Base-by-base conservation (phyloP, 1,284 basidiomycete species). In the Testicularia cyperi region DNA sequence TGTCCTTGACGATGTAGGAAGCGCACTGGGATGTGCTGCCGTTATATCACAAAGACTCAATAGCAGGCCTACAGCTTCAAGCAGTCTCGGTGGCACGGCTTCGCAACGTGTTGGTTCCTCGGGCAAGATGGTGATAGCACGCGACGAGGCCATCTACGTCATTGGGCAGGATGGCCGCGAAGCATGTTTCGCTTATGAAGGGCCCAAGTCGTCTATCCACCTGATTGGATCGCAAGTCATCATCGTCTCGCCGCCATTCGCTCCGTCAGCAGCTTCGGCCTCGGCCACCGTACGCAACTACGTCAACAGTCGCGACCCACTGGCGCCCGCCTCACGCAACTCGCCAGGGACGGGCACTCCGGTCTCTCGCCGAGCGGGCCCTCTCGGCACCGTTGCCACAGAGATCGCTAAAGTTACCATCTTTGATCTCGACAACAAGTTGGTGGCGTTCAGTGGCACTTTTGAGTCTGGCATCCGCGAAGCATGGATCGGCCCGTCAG, bases 361-460 rank as follows among this genome's bases (percentile, higher is more conserved):
- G 10, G n/a, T n/a, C n/a, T n/a, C n/a, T n/a, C n/a, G n/a, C n/a
- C 30, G 48, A 9, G 47, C 40, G 24, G 46, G 44, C 1, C 38
- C 41, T 6, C 30, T 2, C 43, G 21, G 9, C 25, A 45, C 38
- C 43, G 33, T 32, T 10, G 37, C 35, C 12, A 24, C 33, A 35
- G 53, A 48, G 42, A 44, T 47, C 6, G 86, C 87, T 14, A 91
- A 88, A 67, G 83, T 98, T 29, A 88, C 88, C 0, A 83, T 98
- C 1, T 88, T 98, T 62, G 92, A 98, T 74, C 83, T 88, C 20
- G 88, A 92, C 75, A 95, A 94, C 79, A 92, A 92, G 79, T 83
- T 94, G 38, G 83, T 96, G 6, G 88, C 88, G 4, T 92, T 88
- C 24, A 58, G 51, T 20, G 64, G 58, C 15, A 66, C 66, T 10